phyloP scores from a whole-genome alignment of 345 rosid species.

The Salix udensis region DNA sequence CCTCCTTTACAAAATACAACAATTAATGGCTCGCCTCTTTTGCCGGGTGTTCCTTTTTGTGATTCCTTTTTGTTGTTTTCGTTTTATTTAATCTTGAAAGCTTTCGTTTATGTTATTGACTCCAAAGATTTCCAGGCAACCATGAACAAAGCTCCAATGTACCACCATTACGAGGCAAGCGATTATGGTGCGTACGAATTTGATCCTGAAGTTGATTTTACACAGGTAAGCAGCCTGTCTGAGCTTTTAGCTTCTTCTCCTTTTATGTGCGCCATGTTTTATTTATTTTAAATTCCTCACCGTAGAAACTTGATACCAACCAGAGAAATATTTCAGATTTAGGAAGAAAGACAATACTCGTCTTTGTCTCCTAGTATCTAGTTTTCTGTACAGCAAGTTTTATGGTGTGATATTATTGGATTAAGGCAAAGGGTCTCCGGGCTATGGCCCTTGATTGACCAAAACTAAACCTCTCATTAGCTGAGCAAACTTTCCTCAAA shows the following conservation, averaged over 20 bases:
- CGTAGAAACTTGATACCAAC: background rate
- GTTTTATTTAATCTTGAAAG: background rate
- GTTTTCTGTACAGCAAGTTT: background rate
- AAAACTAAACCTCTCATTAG: background rate
- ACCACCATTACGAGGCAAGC: slow-evolving; percentile 25
- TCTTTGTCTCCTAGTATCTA: background rate
- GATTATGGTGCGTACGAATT: slow-evolving; percentile 36
- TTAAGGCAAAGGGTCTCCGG: background rate
- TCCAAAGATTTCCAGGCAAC: slow-evolving; percentile 13
- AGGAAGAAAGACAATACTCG: too few relatives aligned
- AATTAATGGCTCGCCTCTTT: background rate
- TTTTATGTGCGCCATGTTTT: background rate
- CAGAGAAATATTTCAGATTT: background rate
- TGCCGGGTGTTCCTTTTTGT: background rate
- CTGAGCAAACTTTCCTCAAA: background rate
- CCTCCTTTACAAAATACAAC: background rate
- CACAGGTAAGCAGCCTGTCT: slow-evolving; percentile 33
- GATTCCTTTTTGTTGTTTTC: background rate
- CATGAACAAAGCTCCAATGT: slow-evolving; percentile 27
- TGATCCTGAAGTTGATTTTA: slow-evolving; percentile 45
- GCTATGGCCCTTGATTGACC: background rate
- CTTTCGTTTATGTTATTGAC: background rate
- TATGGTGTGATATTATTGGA: background rate
- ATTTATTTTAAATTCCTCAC: background rate
- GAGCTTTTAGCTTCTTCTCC: background rate